Evolutionary conservation across 495 filamentous ascomycete genomes (phyloP), one percentile per base, ranked within the genome.

Genomic region (Trichoderma gamsii): DNA sequence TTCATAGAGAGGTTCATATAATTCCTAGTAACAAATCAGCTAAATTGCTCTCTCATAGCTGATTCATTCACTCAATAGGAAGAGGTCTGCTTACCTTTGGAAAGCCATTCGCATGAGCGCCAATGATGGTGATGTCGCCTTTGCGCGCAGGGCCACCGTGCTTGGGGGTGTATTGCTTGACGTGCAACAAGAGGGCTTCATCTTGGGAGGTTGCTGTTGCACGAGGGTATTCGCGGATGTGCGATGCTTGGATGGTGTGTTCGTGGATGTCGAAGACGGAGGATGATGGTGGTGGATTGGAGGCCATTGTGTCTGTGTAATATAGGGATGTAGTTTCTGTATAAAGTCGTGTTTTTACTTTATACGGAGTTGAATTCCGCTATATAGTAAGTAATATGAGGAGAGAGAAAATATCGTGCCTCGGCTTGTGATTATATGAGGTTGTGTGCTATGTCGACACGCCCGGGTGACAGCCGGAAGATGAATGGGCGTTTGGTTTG

Each of bases 1-100:
- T 63, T 89, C 90, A 88, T 90, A 97, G 4, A 96, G 82, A 4
- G 93, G 90, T 72, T 96, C 93, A 75, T 96, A 97, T 21, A 96
- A 81, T 79, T 80, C 93, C 88, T 92, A 5, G 4, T 29, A 4
- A 29, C 4, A 12, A 21, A 21, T 51, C 21, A 51, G 46, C 46
- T n/a, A 7, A 15, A n/a, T 21, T 21, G 46, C 1, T 44, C 41
- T 44, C 41, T 44, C 41, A 11, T 12, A 6, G 41, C 2, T 51
- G 16, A n/a, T 7, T 51, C 18, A 51, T 4, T 11, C 1, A 49
- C 4, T n/a, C 15, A 18, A 12, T 4, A 6, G 44, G 11, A 29
- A 29, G n/a, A 13, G 15, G 18, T 4, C 3, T 29, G 51, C 67
- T 16, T 32, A 89, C 89, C 81, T 97, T 97, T n/a, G 90, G 89